These are phyloP conservation scores for Yarrowia phangngaensis DNA, from an alignment of 805 yeast genomes.

Conservation along the genomic window DNA sequence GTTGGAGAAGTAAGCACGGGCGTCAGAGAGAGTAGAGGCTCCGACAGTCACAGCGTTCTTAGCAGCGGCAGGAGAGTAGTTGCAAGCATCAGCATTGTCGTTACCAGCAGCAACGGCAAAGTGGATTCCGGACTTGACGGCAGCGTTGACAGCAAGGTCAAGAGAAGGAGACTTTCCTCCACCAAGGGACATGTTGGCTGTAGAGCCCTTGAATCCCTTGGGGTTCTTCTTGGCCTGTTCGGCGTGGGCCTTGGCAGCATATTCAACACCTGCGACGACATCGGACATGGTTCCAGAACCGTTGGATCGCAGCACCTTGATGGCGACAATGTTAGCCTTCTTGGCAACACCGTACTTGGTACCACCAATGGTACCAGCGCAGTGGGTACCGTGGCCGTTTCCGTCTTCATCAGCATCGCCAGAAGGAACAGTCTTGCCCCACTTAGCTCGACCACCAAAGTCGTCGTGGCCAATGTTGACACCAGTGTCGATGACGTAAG, in stretches of 20 bases:
- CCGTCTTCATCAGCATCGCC: slow-evolving; percentile 50
- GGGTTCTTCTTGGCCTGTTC: slow-evolving; percentile 41
- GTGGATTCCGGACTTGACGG: slow-evolving; percentile 53
- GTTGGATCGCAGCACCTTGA: slow-evolving; percentile 56
- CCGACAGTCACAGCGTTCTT: slow-evolving; percentile 51
- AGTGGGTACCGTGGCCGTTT: slow-evolving; percentile 65
- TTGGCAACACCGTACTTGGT: slow-evolving; percentile 58
- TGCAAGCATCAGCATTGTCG: slow-evolving; percentile 58
- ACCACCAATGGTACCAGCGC: slow-evolving; percentile 64
- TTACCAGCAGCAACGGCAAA: slow-evolving; percentile 64
- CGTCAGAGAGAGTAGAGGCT: slow-evolving; percentile 46
- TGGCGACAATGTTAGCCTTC: slow-evolving; percentile 55
- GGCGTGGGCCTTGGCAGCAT: slow-evolving; percentile 50
- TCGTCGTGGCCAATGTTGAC: slow-evolving; percentile 50
- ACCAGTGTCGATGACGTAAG: slow-evolving; percentile 83
- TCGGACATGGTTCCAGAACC: slow-evolving; percentile 61
- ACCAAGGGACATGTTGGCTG: slow-evolving; percentile 61
- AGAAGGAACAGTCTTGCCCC: slow-evolving; percentile 57
- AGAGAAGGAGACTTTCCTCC: slow-evolving; percentile 56
- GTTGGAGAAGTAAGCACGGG: slow-evolving; percentile 52
- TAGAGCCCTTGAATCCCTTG: slow-evolving; percentile 55
- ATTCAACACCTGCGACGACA: slow-evolving; percentile 60
- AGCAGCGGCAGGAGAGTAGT: slow-evolving; percentile 60
- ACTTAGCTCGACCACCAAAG: slow-evolving; percentile 56
- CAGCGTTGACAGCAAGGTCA: slow-evolving; percentile 58